These are phyloP conservation scores for Plasmopara muralis DNA, from an alignment of 352 stramenopile species.

Conservation along the genomic window DNA sequence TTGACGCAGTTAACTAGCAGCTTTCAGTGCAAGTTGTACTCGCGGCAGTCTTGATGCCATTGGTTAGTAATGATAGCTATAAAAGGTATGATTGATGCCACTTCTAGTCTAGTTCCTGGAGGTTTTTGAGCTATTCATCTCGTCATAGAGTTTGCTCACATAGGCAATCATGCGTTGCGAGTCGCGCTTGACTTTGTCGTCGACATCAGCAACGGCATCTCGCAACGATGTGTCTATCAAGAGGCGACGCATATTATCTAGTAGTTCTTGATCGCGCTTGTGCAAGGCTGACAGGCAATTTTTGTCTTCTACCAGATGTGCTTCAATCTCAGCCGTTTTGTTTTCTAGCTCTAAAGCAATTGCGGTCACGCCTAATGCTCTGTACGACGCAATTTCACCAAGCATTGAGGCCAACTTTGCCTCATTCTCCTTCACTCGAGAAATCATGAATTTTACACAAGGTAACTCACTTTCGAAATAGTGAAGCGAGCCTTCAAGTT, in stretches of 20 bases:
- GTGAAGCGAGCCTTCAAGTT: conserved; percentile 57
- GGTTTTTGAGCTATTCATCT: conserved; percentile 2
- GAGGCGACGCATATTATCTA: conserved; percentile 27
- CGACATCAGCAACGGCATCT: conserved; percentile 19
- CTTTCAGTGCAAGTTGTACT: no score
- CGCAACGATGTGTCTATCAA: conserved; percentile 18
- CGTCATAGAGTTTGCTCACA: conserved; percentile 45
- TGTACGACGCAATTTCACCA: conserved; percentile 44
- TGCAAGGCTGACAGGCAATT: conserved; percentile 39
- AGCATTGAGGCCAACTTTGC: conserved; percentile 30
- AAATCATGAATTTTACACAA: conserved; percentile 78
- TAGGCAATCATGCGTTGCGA: conserved; percentile 61
- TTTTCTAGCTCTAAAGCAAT: conserved; percentile 45
- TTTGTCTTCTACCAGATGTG: conserved; percentile 45
- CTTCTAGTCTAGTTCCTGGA: no score
- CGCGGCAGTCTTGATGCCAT: no score
- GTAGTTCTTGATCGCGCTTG: conserved; percentile 46
- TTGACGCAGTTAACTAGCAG: no score
- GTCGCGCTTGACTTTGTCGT: conserved; percentile 42
- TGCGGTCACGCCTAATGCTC: conserved; percentile 42
- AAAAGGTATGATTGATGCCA: no score
- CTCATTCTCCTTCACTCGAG: conserved; percentile 43
- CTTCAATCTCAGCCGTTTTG: conserved; percentile 32
- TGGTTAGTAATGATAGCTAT: no score
- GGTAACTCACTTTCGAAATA: conserved; percentile 74